Evolutionary conservation across 2,329 filamentous ascomycete species (phyloP), one percentile per base, ranked within the genome.

Genomic region (Colletotrichum gigasporum): DNA sequence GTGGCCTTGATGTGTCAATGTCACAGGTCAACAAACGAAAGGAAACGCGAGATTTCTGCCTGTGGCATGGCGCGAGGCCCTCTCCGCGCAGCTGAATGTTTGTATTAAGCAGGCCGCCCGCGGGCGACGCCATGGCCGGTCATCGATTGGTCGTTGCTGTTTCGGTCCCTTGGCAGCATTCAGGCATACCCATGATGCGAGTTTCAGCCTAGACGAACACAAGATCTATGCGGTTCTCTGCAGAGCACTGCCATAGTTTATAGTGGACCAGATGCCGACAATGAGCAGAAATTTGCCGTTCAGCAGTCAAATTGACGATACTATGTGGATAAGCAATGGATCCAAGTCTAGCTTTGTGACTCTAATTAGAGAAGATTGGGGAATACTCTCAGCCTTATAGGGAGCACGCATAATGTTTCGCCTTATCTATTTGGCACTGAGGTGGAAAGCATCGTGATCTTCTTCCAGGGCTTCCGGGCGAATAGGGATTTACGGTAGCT

Each of bases 191-290:
- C 32, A 9, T 39, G 48, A 9, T 11, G 14, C 10, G 12, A n/a
- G 48, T 52, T 52, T 52, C 48, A 52, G 48, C 22, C 48, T 39
- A 39, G 45, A 50, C 28, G 28, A 50, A 35, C 28, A 8, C 5
- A 28, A 4, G 11, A 8, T 20, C 10, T 5, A 32, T 22, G 16
- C 9, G 16, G 45, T 35, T 34, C 44, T 14, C 28, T 9, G n/a
- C n/a, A 32, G 6, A 7, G 20, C 28, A 24, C 45, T 50, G 28
- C 45, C 28, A 50, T 11, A 9, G 28, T 5, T 32, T 28, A 14
- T 24, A 4, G 14, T 48, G 45, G 45, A 26, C 28, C n/a, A 20
- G 10, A 34, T 18, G 12, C n/a, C 14, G 16, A 28, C n/a, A n/a
- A n/a, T n/a, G n/a, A n/a, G n/a, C n/a, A n/a, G n/a, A n/a, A n/a